Evolutionary conservation across 495 filamentous ascomycete species (phyloP), one percentile per base, ranked within the genome.

Genomic region (Achaetomiella virescens): DNA sequence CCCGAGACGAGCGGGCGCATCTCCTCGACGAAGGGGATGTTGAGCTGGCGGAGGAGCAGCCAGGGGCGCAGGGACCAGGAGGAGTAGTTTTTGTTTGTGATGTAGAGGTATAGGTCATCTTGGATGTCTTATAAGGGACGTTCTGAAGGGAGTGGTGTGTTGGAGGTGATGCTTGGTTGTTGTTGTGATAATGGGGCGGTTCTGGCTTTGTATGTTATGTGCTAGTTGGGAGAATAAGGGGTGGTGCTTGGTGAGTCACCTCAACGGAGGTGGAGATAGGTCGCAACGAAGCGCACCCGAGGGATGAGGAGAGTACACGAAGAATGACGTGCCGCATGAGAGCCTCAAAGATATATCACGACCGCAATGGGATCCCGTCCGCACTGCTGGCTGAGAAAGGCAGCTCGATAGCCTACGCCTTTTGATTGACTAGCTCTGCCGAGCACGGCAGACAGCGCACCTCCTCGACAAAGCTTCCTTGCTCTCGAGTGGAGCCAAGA

Each of bases 31-130:
- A 72, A 72, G 43, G 67, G 66, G 49, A 70, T 63, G 55, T 11
- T 21, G 44, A 70, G 59, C 5, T 56, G 41, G 45, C 52, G 61
- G 46, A 72, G 52, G 36, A 70, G 64, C 12, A 72, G 63, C 67
- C 67, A 70, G 6, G 61, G 57, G 11, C 69, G 61, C 44, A 72
- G 52, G 21, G 67, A 70, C 69, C 69, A 72, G 45, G 69, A 70
- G 8, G 57, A 61, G 61, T 70, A 70, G 62, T 69, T 69, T 42
- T 65, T 67, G 63, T 61, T 64, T 22, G 59, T 64, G 46, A 72
- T 72, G 62, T 61, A 59, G 48, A 72, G 67, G 37, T 49, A 58
- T 66, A 68, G 35, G 29, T 17, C 61, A 63, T 63, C 15, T 21
- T 59, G 27, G 31, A 4, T 36, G 8, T 35, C 3, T 48, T 21